Evolutionary conservation across 2,329 filamentous ascomycete species (phyloP).

Genomic region (Septoria linicola): DNA sequence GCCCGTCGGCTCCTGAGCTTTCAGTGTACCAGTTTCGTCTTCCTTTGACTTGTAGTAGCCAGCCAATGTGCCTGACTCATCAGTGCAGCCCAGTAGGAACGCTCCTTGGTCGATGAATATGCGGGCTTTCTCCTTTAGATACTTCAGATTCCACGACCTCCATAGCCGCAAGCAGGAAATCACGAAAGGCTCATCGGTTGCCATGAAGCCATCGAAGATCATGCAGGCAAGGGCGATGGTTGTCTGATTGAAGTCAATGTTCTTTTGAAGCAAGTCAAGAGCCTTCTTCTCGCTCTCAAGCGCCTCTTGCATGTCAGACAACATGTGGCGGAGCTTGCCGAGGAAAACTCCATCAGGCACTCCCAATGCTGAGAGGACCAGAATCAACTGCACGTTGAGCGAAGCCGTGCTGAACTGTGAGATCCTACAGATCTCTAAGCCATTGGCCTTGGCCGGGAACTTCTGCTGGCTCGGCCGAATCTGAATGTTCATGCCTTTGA

Average conservation of each 20-base stretch:
- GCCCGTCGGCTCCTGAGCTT: constrained; percentile 44
- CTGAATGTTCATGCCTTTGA: constrained; percentile 67
- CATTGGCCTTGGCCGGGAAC: constrained; percentile 69
- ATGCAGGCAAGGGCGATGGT: constrained; percentile 73
- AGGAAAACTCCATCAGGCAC: constrained; percentile 67
- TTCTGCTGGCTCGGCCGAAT: constrained; percentile 86
- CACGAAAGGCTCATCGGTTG: constrained; percentile 73
- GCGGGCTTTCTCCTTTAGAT: constrained; percentile 87
- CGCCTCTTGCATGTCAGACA: constrained; percentile 67
- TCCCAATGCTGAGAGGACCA: constrained; percentile 76
- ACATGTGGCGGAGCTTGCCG: constrained; percentile 64
- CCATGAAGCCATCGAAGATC: constrained; percentile 77
- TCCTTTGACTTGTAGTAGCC: constrained; percentile 60
- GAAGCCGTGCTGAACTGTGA: constrained; percentile 75
- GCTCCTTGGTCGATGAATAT: constrained; percentile 80
- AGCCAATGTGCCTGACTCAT: constrained; percentile 74
- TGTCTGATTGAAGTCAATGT: constrained; percentile 81
- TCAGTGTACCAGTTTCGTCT: constrained; percentile 24
- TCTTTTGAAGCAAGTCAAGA: constrained; percentile 65
- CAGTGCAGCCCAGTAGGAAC: constrained; percentile 82
- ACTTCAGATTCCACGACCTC: constrained; percentile 84
- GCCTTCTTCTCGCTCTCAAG: constrained; percentile 66
- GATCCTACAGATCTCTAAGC: constrained; percentile 80
- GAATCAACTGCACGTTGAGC: constrained; percentile 86
- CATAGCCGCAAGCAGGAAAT: constrained; percentile 77